These are phyloP conservation scores for Fusarium xyrophilum DNA, from an alignment of 2,329 filamentous ascomycete species.

Conservation along the genomic window DNA sequence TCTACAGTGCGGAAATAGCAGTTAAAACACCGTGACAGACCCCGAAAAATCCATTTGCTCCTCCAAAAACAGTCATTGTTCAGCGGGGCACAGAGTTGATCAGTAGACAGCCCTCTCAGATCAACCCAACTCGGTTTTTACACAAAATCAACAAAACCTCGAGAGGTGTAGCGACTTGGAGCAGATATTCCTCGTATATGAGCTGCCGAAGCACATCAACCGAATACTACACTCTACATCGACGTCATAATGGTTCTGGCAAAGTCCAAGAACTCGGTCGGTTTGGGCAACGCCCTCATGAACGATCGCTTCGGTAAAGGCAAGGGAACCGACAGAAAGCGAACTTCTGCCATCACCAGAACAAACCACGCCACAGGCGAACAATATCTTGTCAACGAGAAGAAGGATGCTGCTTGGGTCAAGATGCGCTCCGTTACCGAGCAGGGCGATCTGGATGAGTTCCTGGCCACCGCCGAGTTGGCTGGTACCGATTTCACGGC, in stretches of 20 bases:
- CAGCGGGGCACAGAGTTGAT: conserved; percentile 43
- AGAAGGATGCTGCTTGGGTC: conserved; percentile 92
- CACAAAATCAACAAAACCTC: conserved; percentile 23
- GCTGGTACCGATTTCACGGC: conserved; percentile 99
- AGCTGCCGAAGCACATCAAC: neutral
- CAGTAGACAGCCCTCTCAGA: conserved; percentile 26
- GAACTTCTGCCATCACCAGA: conserved; percentile 64
- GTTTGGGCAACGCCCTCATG: conserved; percentile 97
- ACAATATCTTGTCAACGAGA: conserved; percentile 89
- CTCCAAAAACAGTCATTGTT: conserved; percentile 54
- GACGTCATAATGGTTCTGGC: conserved; percentile 64
- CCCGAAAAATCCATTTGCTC: conserved; percentile 55
- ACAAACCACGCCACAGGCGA: conserved; percentile 83
- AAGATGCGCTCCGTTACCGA: conserved; percentile 99
- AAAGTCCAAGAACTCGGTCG: conserved; percentile 94
- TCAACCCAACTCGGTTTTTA: conserved; percentile 26
- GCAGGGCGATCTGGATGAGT: conserved; percentile 95
- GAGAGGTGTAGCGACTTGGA: conserved; percentile 17
- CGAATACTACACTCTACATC: neutral
- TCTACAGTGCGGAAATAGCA: conserved; percentile 41
- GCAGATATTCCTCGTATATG: conserved; percentile 21
- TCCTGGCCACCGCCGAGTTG: conserved; percentile 91
- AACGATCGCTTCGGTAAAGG: conserved; percentile 97
- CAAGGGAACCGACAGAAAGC: conserved; percentile 83
- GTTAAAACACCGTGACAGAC: conserved; percentile 13